A percentile compares a stretch with the other conserved stretches of the same genome.
phyloP scores from a whole-genome alignment of 768 basidiomycete genomes.

The Calocybe gangraenosa region DNA sequence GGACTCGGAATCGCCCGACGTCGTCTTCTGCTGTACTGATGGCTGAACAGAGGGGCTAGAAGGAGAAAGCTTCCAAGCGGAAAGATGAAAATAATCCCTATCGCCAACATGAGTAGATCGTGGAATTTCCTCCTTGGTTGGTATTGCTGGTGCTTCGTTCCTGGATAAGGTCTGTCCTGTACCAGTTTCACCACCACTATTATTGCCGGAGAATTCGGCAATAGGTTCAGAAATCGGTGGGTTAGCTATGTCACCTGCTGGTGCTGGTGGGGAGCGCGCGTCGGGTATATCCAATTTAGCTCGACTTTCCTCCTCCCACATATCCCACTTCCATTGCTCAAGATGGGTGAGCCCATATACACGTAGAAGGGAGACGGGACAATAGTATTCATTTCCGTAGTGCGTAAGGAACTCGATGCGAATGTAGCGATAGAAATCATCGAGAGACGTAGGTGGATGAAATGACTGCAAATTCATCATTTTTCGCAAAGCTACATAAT shows the following conservation, averaged over 20 bases:
- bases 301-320: constrained; percentile 70
- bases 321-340: constrained; percentile 93
- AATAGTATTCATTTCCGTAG: constrained; percentile 95
- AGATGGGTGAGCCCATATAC: constrained; percentile 96
- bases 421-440: constrained; percentile 90
- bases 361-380: constrained; percentile 87
- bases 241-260: background rate
- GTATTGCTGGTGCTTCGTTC: too few relatives aligned
- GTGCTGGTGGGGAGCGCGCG: constrained; percentile 9
- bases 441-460: constrained; percentile 66
- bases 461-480: constrained; percentile 50
- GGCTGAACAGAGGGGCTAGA: background rate
- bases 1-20: background rate
- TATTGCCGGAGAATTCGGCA: background rate
- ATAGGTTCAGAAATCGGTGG: background rate
- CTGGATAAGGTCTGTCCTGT: background rate
- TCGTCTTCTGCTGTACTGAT: background rate
- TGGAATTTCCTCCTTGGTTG: background rate
- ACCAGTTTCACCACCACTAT: background rate
- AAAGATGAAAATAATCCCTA: background rate
- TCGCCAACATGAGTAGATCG: background rate
- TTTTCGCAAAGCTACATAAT: background rate
- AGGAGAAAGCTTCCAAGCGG: background rate
- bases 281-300: constrained; percentile 35
- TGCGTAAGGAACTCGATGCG: constrained; percentile 92